Evolutionary conservation across 148 eudicot species (phyloP), one percentile per base, ranked within the genome.

Genomic region (Rhododendron henanense): DNA sequence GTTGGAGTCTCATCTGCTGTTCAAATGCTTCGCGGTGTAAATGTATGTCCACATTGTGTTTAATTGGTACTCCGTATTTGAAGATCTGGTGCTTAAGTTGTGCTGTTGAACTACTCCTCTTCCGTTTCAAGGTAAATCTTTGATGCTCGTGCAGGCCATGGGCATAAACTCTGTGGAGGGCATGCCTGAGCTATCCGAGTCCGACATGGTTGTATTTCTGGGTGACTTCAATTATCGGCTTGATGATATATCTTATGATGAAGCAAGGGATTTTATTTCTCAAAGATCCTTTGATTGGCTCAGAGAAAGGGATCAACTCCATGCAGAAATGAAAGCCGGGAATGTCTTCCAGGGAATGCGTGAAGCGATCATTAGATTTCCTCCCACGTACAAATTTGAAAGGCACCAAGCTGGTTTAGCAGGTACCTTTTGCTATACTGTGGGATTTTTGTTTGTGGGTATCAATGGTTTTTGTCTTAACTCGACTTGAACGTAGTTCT

Each of bases 281-380:
- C 99, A 97, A 90, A 93, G 99, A 90, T 89, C 92, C 88, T 97
- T 97, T 89, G 99, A 95, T 85, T 97, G 99, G 99, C 96, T 97
- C 47, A 90, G 92, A 86, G 98, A 94, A 88, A 93, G 88, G 90
- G 99, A 97, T 91, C 99, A 97, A 85, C 92, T 97, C 86, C 92
- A 88, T 79, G 89, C 89, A 73, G 99, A 97, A 87, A 97, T 97
- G 99, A 92, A 91, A 90, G 95, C 95, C 85, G 98, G 98, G 37
- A 93, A 92, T 87, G 99, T 93, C 81, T 97, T 97, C 87, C 99
- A 94, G 87, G 99, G 99, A 88, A 93, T 97, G 99, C 98, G 96
- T 83, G 99, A 97, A 92, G 98, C 96, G 80, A 53, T 93, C 63
- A 87, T 97, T 79, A 88, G 88, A 85, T 97, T 97, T 89, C 98